These are phyloP conservation scores for Diaporthe sp. DNA, from an alignment of 2,329 filamentous ascomycete genomes.

Conservation along the genomic window DNA sequence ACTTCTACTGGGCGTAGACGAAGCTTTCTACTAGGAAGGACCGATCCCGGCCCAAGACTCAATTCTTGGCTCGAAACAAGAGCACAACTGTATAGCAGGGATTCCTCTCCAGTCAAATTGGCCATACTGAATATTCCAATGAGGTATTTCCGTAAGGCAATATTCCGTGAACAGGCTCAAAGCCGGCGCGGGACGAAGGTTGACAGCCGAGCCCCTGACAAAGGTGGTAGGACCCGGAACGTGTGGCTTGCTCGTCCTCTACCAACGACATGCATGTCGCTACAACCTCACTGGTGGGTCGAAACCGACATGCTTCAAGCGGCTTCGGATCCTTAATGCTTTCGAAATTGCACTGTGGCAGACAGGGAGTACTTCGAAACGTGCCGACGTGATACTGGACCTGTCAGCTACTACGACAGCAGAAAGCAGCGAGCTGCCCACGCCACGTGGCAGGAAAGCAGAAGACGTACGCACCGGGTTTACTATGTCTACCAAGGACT, in stretches of 20 bases:
- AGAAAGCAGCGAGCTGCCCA: slow-evolving; percentile 2
- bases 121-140: background rate
- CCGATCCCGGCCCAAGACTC: background rate
- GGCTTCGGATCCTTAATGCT: slow-evolving; percentile 23
- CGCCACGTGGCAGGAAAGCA: slow-evolving; percentile 23
- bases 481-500: background rate
- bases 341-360: slow-evolving; percentile 25
- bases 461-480: background rate
- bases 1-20: background rate
- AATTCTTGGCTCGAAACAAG: slow-evolving; percentile 12
- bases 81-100: background rate
- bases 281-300: slow-evolving; percentile 27
- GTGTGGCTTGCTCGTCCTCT: slow-evolving; percentile 13
- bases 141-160: background rate
- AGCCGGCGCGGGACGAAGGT: background rate
- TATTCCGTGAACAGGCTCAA: background rate
- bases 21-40: slow-evolving; percentile 5
- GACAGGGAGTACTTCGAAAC: slow-evolving; percentile 25
- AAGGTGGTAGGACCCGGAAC: slow-evolving; percentile 13
- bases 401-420: slow-evolving; percentile 4
- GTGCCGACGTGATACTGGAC: slow-evolving; percentile 25
- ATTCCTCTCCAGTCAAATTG: slow-evolving; percentile 4
- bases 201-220: slow-evolving; percentile 16
- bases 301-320: slow-evolving; percentile 24
- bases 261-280: slow-evolving; percentile 6